phyloP scores from a whole-genome alignment of 1,139 yeast genomes.

The Arxiozyma bovina region DNA sequence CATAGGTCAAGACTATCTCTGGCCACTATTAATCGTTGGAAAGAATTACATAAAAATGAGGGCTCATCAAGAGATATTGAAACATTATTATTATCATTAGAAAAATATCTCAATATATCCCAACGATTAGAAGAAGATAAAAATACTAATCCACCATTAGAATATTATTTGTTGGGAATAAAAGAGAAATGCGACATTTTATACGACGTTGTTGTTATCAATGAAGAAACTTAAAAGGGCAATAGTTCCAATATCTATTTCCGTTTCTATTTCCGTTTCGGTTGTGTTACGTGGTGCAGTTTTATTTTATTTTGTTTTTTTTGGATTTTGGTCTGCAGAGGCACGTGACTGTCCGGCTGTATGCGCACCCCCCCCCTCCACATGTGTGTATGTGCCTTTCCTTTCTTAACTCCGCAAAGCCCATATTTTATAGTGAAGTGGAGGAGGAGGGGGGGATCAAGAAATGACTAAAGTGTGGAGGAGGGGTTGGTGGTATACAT shows the following conservation, averaged over 20 bases:
- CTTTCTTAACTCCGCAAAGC: neutral
- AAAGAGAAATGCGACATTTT: neutral
- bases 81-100: constrained; percentile 3
- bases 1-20: neutral
- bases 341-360: neutral
- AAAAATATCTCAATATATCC: neutral
- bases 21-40: neutral
- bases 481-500: neutral
- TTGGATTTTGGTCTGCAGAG: too few relatives aligned
- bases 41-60: neutral
- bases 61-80: neutral
- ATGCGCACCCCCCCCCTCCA: too few relatives aligned
- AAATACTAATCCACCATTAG: neutral
- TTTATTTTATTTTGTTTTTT: too few relatives aligned
- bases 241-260: too few relatives aligned
- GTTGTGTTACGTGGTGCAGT: too few relatives aligned
- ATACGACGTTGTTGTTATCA: neutral
- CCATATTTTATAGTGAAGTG: neutral
- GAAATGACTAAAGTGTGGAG: neutral
- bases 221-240: neutral
- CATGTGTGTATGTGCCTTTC: neutral
- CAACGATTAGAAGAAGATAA: neutral
- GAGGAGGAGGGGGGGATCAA: neutral
- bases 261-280: too few relatives aligned
- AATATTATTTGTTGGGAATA: neutral